A percentile compares a stretch with the other conserved stretches of the same genome.
phyloP scores from a whole-genome alignment of 768 basidiomycete genomes.

The Tulasnella calospora region DNA sequence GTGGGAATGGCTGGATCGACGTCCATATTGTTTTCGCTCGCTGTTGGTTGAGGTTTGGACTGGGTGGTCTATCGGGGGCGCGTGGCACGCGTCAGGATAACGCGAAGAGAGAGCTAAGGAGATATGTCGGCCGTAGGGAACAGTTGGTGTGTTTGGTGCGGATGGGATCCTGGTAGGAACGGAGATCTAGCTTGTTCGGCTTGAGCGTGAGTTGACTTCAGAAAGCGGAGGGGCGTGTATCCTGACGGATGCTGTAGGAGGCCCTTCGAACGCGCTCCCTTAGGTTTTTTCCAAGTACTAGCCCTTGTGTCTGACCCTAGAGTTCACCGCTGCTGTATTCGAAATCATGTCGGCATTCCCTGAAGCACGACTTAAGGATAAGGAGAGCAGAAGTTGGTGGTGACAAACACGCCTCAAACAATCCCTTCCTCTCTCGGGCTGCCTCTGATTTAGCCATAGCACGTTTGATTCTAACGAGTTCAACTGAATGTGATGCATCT shows the following conservation, averaged over 20 bases:
- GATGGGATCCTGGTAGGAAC: neutral
- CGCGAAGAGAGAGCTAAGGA: neutral
- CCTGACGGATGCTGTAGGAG: neutral
- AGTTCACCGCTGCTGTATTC: neutral
- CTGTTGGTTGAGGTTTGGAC: constrained; percentile 12
- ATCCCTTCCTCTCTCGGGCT: neutral
- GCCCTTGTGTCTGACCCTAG: neutral
- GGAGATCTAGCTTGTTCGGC: neutral
- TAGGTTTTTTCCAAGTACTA: neutral
- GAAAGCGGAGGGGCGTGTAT: neutral
- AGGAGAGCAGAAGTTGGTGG: neutral
- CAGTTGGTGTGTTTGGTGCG: neutral
- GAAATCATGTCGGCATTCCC: neutral
- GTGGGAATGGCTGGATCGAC: constrained; percentile 11
- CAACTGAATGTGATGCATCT: too few species aligned
- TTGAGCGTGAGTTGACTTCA: neutral
- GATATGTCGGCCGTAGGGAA: neutral
- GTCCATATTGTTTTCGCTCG: neutral
- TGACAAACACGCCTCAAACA: neutral
- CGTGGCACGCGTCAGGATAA: neutral
- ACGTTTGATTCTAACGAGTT: too few species aligned
- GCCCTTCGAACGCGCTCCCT: neutral
- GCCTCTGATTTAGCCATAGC: too few species aligned
- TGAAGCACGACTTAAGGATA: neutral
- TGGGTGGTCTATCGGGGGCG: neutral